Percentiles rank a stretch among this genome's conserved stretches.
These are phyloP conservation scores for Eremothecium sinecaudum DNA, from an alignment of 1,139 yeast genomes.

Conservation along the genomic window DNA sequence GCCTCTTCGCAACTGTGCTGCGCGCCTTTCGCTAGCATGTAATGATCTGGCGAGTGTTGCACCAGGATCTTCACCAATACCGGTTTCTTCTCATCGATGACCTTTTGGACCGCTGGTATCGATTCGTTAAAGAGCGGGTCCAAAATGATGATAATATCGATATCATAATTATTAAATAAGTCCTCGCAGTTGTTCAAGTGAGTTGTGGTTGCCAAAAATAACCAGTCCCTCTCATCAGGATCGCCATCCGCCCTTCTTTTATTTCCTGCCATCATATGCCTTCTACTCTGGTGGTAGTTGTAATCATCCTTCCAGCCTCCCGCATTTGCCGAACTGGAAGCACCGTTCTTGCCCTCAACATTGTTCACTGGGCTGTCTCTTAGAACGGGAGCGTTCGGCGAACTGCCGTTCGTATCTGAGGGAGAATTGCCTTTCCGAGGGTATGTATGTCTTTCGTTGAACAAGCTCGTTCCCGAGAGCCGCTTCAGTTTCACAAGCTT, in stretches of 20 bases:
- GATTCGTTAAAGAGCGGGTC: constrained; percentile 43
- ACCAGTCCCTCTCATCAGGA: constrained; percentile 20
- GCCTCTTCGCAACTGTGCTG: constrained; percentile 10
- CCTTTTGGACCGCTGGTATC: constrained; percentile 25
- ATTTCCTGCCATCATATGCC: constrained; percentile 3
- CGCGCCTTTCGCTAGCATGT: constrained; percentile 14
- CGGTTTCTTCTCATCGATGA: constrained; percentile 17
- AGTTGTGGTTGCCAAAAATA: constrained; percentile 37
- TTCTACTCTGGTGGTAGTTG: constrained; percentile 31
- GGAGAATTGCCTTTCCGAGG: constrained; percentile 6
- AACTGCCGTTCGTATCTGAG: neutral
- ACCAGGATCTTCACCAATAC: constrained; percentile 38
- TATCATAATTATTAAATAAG: constrained; percentile 27
- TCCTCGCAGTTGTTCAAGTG: constrained; percentile 31
- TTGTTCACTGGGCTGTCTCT: neutral
- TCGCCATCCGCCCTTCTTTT: constrained; percentile 5
- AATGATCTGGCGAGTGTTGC: constrained; percentile 37
- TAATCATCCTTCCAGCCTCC: constrained; percentile 32
- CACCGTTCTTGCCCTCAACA: constrained; percentile 7
- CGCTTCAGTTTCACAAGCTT: constrained; percentile 48
- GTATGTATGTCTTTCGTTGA: constrained; percentile 31
- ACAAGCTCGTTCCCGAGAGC: constrained; percentile 51
- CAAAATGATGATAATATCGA: constrained; percentile 48
- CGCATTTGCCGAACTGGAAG: constrained; percentile 30
- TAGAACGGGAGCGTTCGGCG: neutral